These are phyloP conservation scores for Epichloe sibirici DNA, from an alignment of 2,329 filamentous ascomycete genomes.

Conservation along the genomic window DNA sequence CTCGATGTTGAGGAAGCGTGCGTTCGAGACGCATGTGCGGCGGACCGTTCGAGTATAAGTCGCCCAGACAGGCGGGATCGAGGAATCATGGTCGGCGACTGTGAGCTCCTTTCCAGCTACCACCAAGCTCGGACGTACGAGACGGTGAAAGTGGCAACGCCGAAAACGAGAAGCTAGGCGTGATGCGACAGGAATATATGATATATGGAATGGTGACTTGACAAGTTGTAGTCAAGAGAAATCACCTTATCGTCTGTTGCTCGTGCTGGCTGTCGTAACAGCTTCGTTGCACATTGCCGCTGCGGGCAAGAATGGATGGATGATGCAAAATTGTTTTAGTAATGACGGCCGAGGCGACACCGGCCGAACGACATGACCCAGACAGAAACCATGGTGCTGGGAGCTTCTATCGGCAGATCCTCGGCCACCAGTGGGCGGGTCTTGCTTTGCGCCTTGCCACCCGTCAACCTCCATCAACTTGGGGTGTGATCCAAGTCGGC, in stretches of 20 bases:
- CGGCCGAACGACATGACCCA: constrained; percentile 6
- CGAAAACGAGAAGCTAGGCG: not conserved
- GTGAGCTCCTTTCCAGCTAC: not conserved
- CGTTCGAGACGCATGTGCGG: constrained; percentile 15
- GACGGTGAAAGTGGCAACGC: constrained; percentile 2
- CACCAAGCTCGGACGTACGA: constrained; percentile 4
- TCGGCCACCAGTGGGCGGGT: constrained; percentile 8
- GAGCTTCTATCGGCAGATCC: constrained; percentile 20
- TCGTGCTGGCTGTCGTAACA: constrained; percentile 9
- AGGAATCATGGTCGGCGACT: constrained; percentile 25
- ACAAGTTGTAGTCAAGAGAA: too few relatives aligned
- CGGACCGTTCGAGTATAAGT: constrained; percentile 24
- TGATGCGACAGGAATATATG: not conserved
- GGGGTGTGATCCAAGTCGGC: too few relatives aligned
- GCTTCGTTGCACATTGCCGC: constrained; percentile 22
- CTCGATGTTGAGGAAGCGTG: constrained; percentile 13
- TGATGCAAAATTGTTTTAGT: constrained; percentile 15
- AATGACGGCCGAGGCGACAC: constrained; percentile 13
- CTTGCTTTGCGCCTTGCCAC: too few relatives aligned
- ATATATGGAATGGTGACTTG: not conserved
- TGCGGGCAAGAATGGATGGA: constrained; percentile 14
- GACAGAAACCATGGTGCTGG: constrained; percentile 9
- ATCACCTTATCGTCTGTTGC: constrained; percentile 3
- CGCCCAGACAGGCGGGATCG: constrained; percentile 28
- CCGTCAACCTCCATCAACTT: too few relatives aligned